A percentile compares a stretch with the other conserved stretches of the same genome.
Conservation (phyloP, 176 grass and related monocot genomes). For the Ampelocalamus luodianensis region DNA sequence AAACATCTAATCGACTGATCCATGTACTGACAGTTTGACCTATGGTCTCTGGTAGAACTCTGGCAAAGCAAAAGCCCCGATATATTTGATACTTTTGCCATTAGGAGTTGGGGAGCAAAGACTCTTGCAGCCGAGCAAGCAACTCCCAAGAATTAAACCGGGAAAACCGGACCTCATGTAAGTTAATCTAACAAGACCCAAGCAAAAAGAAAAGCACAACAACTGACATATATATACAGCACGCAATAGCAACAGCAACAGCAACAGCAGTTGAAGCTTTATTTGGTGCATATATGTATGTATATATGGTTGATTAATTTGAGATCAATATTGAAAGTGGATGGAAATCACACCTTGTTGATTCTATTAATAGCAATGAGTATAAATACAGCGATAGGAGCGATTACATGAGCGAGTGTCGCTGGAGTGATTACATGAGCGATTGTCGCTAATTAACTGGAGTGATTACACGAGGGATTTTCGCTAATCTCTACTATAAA, state of each 20-base stretch:
- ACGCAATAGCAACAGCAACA: too few relatives aligned
- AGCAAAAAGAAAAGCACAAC: background rate
- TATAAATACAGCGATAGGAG: too few relatives aligned
- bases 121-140: conserved; percentile 22
- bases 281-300: background rate
- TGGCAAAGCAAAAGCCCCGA: background rate
- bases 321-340: too few relatives aligned
- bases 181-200: background rate
- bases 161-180: conserved; percentile 3
- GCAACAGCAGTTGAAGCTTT: background rate
- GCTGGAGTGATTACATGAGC: too few relatives aligned
- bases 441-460: too few relatives aligned
- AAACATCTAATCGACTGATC: conserved; percentile 14
- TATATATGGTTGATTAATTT: background rate
- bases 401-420: too few relatives aligned
- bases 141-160: conserved; percentile 25
- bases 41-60: background rate
- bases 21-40: background rate
- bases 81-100: conserved; percentile 8
- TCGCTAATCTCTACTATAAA: too few relatives aligned
- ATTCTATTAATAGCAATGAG: too few relatives aligned
- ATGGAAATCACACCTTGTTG: too few relatives aligned
- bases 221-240: background rate
- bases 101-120: conserved; percentile 30
- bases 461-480: too few relatives aligned